phyloP scores from a whole-genome alignment of 1,139 yeast species.

The Yamadazyma trypodendri region DNA sequence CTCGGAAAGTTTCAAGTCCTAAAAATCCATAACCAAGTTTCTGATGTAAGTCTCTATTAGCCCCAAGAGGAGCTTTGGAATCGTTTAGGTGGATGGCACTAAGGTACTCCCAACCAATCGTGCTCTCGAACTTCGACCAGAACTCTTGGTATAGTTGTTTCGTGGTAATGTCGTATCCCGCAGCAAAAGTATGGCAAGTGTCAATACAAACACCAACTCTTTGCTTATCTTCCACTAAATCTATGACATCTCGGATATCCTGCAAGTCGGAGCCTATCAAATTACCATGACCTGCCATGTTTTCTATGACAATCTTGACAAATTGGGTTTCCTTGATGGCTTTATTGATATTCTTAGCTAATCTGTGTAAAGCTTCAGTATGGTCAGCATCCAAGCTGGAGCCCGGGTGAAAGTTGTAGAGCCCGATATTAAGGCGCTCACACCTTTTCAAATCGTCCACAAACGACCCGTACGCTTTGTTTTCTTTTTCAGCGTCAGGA shows the following conservation, averaged over 20 bases:
- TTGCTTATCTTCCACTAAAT: slow-evolving; percentile 67
- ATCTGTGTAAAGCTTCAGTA: slow-evolving; percentile 55
- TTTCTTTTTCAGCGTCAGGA: slow-evolving; percentile 79
- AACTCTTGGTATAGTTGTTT: slow-evolving; percentile 57
- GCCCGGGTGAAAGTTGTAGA: slow-evolving; percentile 95
- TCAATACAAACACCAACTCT: slow-evolving; percentile 94
- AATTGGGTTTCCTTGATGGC: slow-evolving; percentile 72
- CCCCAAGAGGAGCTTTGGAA: slow-evolving; percentile 89
- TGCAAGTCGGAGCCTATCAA: slow-evolving; percentile 79
- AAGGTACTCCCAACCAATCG: slow-evolving; percentile 72
- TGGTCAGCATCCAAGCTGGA: slow-evolving; percentile 78
- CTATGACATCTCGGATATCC: slow-evolving; percentile 75
- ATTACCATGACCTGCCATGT: slow-evolving; percentile 97
- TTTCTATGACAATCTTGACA: slow-evolving; percentile 88
- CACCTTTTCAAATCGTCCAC: slow-evolving; percentile 86
- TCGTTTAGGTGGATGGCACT: slow-evolving; percentile 87
- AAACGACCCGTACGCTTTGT: slow-evolving; percentile 74
- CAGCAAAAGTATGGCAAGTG: slow-evolving; percentile 94
- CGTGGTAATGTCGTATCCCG: slow-evolving; percentile 81
- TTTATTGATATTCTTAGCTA: slow-evolving; percentile 76
- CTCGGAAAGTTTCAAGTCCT: slow-evolving; percentile 80
- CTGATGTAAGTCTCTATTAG: slow-evolving; percentile 90
- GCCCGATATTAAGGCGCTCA: slow-evolving; percentile 78
- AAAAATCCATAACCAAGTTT: slow-evolving; percentile 85
- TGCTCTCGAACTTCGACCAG: slow-evolving; percentile 71